These are phyloP conservation scores for Viridothelium virens DNA, from an alignment of 495 filamentous ascomycete genomes.

Conservation along the genomic window DNA sequence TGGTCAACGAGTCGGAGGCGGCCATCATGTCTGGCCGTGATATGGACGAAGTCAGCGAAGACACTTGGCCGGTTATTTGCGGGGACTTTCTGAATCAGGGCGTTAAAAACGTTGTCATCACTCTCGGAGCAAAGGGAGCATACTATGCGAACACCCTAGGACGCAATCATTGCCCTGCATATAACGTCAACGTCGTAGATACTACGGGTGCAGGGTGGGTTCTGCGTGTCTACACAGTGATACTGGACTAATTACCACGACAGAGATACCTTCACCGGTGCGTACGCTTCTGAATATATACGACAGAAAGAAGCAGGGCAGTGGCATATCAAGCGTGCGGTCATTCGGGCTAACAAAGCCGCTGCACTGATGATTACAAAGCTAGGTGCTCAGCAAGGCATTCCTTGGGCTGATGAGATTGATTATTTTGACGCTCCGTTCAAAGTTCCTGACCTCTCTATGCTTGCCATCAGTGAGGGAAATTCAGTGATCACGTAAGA, in stretches of 20 bases:
- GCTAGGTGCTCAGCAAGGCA: not conserved
- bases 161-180: slow-evolving; percentile 10
- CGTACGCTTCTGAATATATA: slow-evolving; percentile 50
- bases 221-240: not conserved
- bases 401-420: slow-evolving; percentile 14
- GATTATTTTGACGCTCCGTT: not conserved
- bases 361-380: slow-evolving; percentile 1
- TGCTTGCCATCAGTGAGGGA: not conserved
- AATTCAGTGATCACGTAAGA: not conserved
- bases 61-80: slow-evolving; percentile 41
- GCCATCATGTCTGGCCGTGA: slow-evolving; percentile 54
- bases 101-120: slow-evolving; percentile 71
- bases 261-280: slow-evolving; percentile 80
- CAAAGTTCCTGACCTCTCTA: not conserved
- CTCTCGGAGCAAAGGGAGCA: slow-evolving; percentile 69
- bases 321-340: slow-evolving; percentile 4
- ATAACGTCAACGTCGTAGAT: slow-evolving; percentile 40
- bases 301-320: slow-evolving; percentile 6
- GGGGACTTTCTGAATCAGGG: slow-evolving; percentile 55
- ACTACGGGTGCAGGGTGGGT: slow-evolving; percentile 74
- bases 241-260: not conserved
- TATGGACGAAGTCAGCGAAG: slow-evolving; percentile 43
- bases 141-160: slow-evolving; percentile 43
- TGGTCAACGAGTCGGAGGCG: slow-evolving; percentile 90
- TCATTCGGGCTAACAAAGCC: not conserved